A percentile compares a stretch with the other conserved stretches of the same genome.
phyloP scores from a whole-genome alignment of 352 stramenopile species.

The Globisporangium ultimum region DNA sequence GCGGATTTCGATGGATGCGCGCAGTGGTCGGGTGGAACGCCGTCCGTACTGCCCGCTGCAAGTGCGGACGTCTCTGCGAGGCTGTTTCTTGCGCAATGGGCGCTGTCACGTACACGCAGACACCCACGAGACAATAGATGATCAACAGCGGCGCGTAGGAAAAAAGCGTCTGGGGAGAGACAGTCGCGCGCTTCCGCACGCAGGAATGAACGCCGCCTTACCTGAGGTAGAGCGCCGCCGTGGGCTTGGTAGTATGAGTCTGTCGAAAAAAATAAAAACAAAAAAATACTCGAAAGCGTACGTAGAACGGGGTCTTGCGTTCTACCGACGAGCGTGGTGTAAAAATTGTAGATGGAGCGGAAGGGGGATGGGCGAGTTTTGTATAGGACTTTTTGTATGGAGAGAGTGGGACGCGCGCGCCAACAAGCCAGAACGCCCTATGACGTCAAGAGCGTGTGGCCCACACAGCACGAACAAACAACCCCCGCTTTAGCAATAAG shows the following conservation, averaged over 20 bases:
- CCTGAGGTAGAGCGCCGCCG: background rate
- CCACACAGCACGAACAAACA: background rate
- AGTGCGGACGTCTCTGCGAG: too few relatives aligned
- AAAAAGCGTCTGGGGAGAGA: slow-evolving; percentile 6
- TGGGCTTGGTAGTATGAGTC: too few relatives aligned
- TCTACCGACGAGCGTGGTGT: too few relatives aligned
- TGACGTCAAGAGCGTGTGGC: slow-evolving; percentile 5
- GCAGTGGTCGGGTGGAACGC: too few relatives aligned
- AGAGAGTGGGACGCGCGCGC: slow-evolving; percentile 5
- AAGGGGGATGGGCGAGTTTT: background rate
- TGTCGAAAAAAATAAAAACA: background rate
- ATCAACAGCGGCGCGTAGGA: background rate
- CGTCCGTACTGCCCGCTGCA: too few relatives aligned
- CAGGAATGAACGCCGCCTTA: background rate
- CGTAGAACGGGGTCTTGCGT: too few relatives aligned
- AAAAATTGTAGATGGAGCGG: slow-evolving; percentile 1
- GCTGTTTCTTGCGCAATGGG: too few relatives aligned
- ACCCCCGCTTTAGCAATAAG: too few relatives aligned
- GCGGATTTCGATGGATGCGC: too few relatives aligned
- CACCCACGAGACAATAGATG: background rate
- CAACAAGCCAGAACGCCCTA: slow-evolving; percentile 5
- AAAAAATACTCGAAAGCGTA: too few relatives aligned
- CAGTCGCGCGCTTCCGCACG: background rate
- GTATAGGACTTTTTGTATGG: slow-evolving; percentile 5
- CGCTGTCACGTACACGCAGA: too few relatives aligned